A percentile compares a stretch with the other conserved stretches of the same genome.
phyloP scores from a whole-genome alignment of 495 filamentous ascomycete species.

The Tuber calosporum region DNA sequence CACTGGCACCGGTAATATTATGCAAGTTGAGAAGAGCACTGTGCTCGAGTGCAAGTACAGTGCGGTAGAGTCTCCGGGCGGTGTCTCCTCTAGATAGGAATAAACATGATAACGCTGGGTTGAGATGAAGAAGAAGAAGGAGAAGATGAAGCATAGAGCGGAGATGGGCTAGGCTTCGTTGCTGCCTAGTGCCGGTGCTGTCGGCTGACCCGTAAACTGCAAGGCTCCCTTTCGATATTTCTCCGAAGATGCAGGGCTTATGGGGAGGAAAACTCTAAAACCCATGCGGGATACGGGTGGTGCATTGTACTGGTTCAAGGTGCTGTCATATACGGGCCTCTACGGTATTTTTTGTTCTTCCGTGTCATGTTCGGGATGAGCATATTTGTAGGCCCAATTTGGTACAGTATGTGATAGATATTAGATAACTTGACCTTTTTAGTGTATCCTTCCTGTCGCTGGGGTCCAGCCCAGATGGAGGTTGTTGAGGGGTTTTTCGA shows the following conservation, averaged over 20 bases:
- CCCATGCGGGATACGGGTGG: neutral
- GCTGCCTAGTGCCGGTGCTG: neutral
- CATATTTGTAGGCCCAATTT: neutral
- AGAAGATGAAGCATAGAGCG: no score
- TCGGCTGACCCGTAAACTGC: neutral
- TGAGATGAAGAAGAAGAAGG: neutral
- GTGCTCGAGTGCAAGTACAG: no score
- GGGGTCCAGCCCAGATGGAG: neutral
- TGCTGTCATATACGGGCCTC: neutral
- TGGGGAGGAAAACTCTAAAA: neutral
- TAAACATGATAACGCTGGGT: no score
- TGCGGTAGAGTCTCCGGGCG: no score
- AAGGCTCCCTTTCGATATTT: neutral
- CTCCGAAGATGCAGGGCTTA: neutral
- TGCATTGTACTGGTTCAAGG: neutral
- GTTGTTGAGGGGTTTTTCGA: neutral
- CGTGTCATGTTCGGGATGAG: neutral
- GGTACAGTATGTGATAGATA: neutral
- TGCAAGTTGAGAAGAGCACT: neutral
- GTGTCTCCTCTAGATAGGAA: no score
- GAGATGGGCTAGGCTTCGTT: neutral
- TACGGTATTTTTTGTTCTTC: conserved; percentile 11
- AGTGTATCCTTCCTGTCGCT: neutral
- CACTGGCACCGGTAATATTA: neutral
- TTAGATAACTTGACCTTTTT: no score